Evolutionary conservation across 2,329 filamentous ascomycete species (phyloP).

Genomic region (Aureobasidium lini): DNA sequence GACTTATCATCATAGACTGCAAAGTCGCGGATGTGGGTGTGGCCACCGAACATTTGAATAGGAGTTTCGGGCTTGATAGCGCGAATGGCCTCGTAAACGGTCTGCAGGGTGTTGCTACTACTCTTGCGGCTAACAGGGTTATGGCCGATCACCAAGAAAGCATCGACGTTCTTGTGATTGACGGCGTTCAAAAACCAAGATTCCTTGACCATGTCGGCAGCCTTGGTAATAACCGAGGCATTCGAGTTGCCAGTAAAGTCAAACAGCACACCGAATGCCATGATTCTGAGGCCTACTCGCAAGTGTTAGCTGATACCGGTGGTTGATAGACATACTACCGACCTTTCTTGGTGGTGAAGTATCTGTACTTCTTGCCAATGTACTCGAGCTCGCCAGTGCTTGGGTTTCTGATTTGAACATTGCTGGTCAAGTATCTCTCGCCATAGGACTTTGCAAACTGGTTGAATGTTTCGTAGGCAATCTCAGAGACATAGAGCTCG

Average conservation of each 20-base stretch:
- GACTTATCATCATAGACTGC: conserved; percentile 55
- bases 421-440: conserved; percentile 47
- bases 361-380: conserved; percentile 41
- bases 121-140: conserved; percentile 45
- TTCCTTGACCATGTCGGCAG: conserved; percentile 45
- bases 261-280: conserved; percentile 46
- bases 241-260: conserved; percentile 52
- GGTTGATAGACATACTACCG: not conserved
- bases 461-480: conserved; percentile 55
- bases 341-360: conserved; percentile 44
- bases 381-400: conserved; percentile 37
- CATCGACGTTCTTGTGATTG: conserved; percentile 50
- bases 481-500: conserved; percentile 56
- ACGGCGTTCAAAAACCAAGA: conserved; percentile 55
- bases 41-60: conserved; percentile 59
- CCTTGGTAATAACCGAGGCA: conserved; percentile 52
- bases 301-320: not conserved
- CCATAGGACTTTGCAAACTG: conserved; percentile 53
- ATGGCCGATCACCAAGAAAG: conserved; percentile 58
- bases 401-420: conserved; percentile 44
- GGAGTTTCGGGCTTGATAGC: conserved; percentile 50
- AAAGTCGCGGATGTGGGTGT: conserved; percentile 59
- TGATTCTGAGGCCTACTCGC: conserved; percentile 37
- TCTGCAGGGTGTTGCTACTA: conserved; percentile 33
- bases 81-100: conserved; percentile 53